Evolutionary conservation across 129 eudicot genomes (phyloP).

Genomic region (Arctium minus): DNA sequence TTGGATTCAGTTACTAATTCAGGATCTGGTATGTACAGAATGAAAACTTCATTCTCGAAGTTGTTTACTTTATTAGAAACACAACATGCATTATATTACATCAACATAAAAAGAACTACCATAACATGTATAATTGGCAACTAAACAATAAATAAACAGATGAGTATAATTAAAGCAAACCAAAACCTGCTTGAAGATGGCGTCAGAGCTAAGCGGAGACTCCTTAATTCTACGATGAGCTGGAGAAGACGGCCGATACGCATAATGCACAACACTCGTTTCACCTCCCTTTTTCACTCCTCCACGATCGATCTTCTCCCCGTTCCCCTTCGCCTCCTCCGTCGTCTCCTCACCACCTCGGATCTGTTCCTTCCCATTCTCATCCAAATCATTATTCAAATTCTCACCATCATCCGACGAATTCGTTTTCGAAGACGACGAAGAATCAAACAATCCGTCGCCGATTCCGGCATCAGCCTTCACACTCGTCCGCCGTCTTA

Average conservation of each 20-base stretch:
- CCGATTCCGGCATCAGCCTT: slow-evolving; percentile 21
- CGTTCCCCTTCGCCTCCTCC: slow-evolving; percentile 16
- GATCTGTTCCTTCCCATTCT: slow-evolving; percentile 26
- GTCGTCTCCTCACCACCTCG: slow-evolving; percentile 9
- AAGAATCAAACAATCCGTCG: slow-evolving; percentile 17
- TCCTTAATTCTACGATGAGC: slow-evolving; percentile 79
- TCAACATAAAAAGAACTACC: background rate
- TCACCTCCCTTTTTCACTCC: slow-evolving; percentile 2
- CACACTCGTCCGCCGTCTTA: slow-evolving; percentile 17
- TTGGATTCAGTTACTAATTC: no score
- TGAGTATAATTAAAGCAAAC: background rate
- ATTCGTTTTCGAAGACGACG: slow-evolving; percentile 17
- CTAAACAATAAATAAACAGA: background rate
- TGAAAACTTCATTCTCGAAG: no score
- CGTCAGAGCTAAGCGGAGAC: slow-evolving; percentile 92
- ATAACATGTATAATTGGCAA: background rate
- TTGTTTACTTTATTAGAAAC: background rate
- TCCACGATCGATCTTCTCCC: slow-evolving; percentile 4
- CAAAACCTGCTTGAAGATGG: slow-evolving; percentile 84
- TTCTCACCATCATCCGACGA: slow-evolving; percentile 26
- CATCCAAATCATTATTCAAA: background rate
- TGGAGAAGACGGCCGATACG: slow-evolving; percentile 69
- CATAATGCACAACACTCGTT: slow-evolving; percentile 27
- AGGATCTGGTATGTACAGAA: no score
- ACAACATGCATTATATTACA: background rate